Conservation (phyloP, 257 asterid genomes). For the Fraxinus americana region DNA sequence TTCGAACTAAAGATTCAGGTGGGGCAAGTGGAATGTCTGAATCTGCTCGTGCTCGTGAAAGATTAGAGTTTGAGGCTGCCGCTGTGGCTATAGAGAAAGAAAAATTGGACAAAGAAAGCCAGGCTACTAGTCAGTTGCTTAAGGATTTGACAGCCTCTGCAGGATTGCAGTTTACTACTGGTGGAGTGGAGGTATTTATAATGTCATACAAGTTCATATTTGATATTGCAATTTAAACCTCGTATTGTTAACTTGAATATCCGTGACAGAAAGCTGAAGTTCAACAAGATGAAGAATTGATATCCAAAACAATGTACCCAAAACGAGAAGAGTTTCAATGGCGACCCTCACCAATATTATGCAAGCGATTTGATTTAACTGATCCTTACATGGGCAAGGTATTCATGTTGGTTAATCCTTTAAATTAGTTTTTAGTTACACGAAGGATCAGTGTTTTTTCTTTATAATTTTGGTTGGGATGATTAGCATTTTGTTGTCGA, state of each 20-base stretch:
- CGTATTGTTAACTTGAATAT: constrained; percentile 21
- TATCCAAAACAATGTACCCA: constrained; percentile 58
- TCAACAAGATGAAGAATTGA: constrained; percentile 49
- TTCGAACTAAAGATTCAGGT: constrained; percentile 78
- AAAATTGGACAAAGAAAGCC: constrained; percentile 47
- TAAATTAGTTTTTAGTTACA: neutral
- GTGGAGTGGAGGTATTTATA: constrained; percentile 64
- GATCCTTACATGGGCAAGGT: constrained; percentile 99
- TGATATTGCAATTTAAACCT: constrained; percentile 12
- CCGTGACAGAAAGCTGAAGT: constrained; percentile 50
- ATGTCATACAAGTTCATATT: constrained; percentile 14
- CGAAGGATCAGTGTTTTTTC: neutral
- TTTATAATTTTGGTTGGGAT: constrained; percentile 2
- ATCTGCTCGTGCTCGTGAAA: constrained; percentile 97
- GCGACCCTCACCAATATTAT: constrained; percentile 88
- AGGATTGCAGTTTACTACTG: constrained; percentile 73
- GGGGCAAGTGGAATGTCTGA: constrained; percentile 92
- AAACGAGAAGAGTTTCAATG: constrained; percentile 89
- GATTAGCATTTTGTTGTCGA: neutral
- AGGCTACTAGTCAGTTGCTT: constrained; percentile 52
- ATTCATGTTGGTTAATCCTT: constrained; percentile 15
- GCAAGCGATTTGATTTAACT: constrained; percentile 95
- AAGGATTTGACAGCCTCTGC: constrained; percentile 48
- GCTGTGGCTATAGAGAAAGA: constrained; percentile 66
- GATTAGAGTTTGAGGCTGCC: constrained; percentile 87